Evolutionary conservation across 106 monocot species (phyloP).

Genomic region (Xerophyta viscosa): DNA sequence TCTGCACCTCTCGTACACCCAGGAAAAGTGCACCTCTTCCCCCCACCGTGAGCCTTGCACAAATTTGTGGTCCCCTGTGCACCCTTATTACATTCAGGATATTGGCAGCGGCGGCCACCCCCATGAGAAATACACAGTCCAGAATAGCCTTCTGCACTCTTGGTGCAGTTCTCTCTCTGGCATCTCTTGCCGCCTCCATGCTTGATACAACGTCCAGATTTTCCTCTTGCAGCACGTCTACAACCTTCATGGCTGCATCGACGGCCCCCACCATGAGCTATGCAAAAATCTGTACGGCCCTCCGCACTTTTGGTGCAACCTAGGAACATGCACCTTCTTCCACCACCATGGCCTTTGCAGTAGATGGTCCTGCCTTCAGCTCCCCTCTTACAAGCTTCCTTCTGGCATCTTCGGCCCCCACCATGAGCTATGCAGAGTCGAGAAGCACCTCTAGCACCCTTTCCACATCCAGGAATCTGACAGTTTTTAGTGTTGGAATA

Average conservation of each 20-base stretch:
- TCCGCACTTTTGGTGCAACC: slow-evolving; percentile 77
- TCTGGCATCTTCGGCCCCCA: slow-evolving; percentile 61
- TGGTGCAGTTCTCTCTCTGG: slow-evolving; percentile 36
- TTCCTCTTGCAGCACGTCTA: slow-evolving; percentile 40
- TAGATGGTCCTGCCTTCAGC: slow-evolving; percentile 62
- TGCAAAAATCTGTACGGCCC: slow-evolving; percentile 58
- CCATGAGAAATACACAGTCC: slow-evolving; percentile 66
- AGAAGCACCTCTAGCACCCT: slow-evolving; percentile 63
- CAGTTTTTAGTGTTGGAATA: slow-evolving; percentile 32
- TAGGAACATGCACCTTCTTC: slow-evolving; percentile 42
- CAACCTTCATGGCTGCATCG: slow-evolving; percentile 51
- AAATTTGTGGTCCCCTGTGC: slow-evolving; percentile 69
- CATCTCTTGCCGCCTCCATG: slow-evolving; percentile 82
- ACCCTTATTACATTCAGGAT: slow-evolving; percentile 40
- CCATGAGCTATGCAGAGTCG: slow-evolving; percentile 65
- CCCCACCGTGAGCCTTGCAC: slow-evolving; percentile 73
- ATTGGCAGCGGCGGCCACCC: slow-evolving; percentile 58
- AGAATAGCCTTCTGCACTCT: slow-evolving; percentile 61
- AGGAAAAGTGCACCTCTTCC: slow-evolving; percentile 41
- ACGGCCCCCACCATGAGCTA: slow-evolving; percentile 60
- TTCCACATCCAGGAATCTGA: slow-evolving; percentile 39
- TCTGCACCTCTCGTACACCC: slow-evolving; percentile 58
- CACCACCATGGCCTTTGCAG: slow-evolving; percentile 74
- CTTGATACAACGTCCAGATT: slow-evolving; percentile 50
- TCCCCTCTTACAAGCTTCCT: slow-evolving; percentile 45